Percentiles rank a stretch among this genome's conserved stretches.
These are phyloP conservation scores for Leptomonas pyrrhocoris DNA, from an alignment of 208 protist genomes.

Conservation along the genomic window DNA sequence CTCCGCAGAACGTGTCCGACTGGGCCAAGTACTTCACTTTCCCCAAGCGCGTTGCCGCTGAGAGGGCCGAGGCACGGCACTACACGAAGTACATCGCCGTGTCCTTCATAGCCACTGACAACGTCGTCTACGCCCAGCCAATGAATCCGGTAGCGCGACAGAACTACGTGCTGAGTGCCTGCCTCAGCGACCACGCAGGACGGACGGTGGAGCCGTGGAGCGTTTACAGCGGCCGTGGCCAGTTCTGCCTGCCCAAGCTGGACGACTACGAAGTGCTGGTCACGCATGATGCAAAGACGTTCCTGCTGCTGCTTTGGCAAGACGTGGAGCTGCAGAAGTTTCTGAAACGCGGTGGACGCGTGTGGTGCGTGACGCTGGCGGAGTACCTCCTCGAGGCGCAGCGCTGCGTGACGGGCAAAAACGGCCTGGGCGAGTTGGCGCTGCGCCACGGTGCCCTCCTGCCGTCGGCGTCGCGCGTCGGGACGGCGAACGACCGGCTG, in stretches of 20 bases:
- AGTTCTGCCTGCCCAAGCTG: conserved; percentile 67
- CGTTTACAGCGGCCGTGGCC: conserved; percentile 55
- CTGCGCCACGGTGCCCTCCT: conserved; percentile 63
- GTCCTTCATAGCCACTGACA: conserved; percentile 68
- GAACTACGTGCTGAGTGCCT: conserved; percentile 72
- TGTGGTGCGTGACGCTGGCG: conserved; percentile 88
- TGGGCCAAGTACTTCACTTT: conserved; percentile 56
- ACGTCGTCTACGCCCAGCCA: conserved; percentile 58
- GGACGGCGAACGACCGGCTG: conserved; percentile 46
- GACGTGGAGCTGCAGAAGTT: conserved; percentile 69
- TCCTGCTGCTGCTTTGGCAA: conserved; percentile 66
- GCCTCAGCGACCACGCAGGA: conserved; percentile 51
- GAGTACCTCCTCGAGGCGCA: conserved; percentile 86
- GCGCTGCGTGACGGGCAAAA: conserved; percentile 55
- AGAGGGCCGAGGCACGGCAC: conserved; percentile 53
- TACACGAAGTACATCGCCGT: conserved; percentile 72
- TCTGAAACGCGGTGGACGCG: conserved; percentile 72
- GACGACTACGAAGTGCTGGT: conserved; percentile 77
- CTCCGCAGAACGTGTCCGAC: conserved; percentile 44
- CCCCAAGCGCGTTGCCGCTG: conserved; percentile 43
- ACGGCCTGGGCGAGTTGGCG: conserved; percentile 57
- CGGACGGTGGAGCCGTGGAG: conserved; percentile 70
- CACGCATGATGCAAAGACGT: conserved; percentile 76
- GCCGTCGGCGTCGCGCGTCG: conserved; percentile 57
- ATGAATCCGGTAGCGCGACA: conserved; percentile 53